Conservation (phyloP, 2,329 filamentous ascomycete species). For the Penicillium sp. region DNA sequence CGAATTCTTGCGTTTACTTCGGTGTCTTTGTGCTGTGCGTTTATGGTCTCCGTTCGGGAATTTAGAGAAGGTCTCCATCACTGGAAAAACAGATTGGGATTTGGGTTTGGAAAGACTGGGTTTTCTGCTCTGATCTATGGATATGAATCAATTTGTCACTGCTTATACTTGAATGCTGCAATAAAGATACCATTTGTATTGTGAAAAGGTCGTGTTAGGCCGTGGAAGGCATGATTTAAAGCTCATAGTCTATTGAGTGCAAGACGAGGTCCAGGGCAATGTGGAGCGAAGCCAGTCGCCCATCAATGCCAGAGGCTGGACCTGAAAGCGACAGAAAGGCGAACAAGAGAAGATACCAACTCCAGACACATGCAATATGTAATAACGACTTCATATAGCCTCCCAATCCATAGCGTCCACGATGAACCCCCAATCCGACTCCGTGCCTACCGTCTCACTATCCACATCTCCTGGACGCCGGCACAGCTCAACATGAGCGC, state of each 20-base stretch:
- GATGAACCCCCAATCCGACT: conserved; percentile 58
- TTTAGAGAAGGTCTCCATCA: conserved; percentile 35
- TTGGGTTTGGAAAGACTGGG: conserved; percentile 19
- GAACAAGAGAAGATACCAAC: background rate
- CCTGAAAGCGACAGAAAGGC: background rate
- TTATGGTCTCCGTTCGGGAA: conserved; percentile 27
- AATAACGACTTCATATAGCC: conserved; percentile 24
- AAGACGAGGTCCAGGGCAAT: background rate
- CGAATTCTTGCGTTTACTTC: background rate
- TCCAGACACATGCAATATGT: conserved; percentile 7
- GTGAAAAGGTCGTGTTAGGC: background rate
- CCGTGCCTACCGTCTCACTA: conserved; percentile 24
- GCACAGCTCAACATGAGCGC: conserved; percentile 42
- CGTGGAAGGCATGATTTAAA: too few relatives aligned
- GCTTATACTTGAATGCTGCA: conserved; percentile 13
- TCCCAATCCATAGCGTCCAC: conserved; percentile 64
- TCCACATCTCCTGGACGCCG: conserved; percentile 16
- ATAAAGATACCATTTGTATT: conserved; percentile 12
- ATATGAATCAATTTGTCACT: conserved; percentile 19
- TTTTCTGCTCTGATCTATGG: conserved; percentile 11
- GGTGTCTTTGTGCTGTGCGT: conserved; percentile 22
- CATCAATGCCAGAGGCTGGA: background rate
- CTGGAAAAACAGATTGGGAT: conserved; percentile 34
- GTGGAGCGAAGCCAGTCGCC: background rate
- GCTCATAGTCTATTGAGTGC: background rate